Evolutionary conservation across 139 green algal genomes (phyloP).

Genomic region (Micractinium sp.): DNA sequence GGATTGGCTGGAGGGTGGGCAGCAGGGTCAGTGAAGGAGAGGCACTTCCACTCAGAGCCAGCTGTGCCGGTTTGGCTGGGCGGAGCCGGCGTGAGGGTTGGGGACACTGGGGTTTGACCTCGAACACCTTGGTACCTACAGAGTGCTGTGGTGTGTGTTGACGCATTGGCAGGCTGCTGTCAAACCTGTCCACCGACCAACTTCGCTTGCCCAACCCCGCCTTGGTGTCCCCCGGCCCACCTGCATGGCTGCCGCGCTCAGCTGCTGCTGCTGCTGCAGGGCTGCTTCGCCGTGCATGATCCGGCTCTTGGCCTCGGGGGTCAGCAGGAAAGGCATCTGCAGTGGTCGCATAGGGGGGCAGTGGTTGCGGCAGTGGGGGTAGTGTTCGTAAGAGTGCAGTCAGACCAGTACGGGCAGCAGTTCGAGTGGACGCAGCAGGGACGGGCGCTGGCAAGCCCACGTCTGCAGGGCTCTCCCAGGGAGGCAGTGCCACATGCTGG

Average conservation of each 20-base stretch:
- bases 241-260: slow-evolving; percentile 63
- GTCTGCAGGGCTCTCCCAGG: neutral
- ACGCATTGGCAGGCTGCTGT: neutral
- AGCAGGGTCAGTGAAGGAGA: too few species aligned
- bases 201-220: neutral
- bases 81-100: too few species aligned
- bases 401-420: too few species aligned
- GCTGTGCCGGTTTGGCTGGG: too few species aligned
- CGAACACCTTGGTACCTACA: too few species aligned
- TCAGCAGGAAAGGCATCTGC: slow-evolving; percentile 68
- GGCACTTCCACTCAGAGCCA: too few species aligned
- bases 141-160: neutral
- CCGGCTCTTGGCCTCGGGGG: slow-evolving; percentile 65
- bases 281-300: slow-evolving; percentile 76
- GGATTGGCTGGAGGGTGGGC: too few species aligned
- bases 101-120: too few species aligned
- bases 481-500: neutral
- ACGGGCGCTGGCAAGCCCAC: neutral
- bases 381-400: too few species aligned
- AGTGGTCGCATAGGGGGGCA: too few species aligned
- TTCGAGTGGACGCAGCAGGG: too few species aligned
- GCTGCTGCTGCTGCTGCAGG: slow-evolving; percentile 65
- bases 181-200: neutral
- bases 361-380: too few species aligned
- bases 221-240: slow-evolving; percentile 7